These are phyloP conservation scores for Cladobotryum protrusum DNA, from an alignment of 2,329 filamentous ascomycete species.

Conservation along the genomic window DNA sequence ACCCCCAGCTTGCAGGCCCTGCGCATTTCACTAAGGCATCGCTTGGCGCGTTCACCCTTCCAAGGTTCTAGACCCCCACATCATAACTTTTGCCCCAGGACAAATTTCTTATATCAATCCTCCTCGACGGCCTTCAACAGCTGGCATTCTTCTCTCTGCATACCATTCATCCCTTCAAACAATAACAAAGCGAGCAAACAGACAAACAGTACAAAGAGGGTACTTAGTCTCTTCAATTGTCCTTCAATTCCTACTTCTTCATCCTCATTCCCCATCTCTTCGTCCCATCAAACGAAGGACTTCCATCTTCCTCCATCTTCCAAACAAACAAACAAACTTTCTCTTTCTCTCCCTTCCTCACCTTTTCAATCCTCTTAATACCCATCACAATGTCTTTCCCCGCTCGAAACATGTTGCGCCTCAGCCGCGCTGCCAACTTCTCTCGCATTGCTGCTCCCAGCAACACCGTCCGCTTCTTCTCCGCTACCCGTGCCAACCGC, in stretches of 20 bases:
- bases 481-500: conserved; percentile 23
- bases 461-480: conserved; percentile 27
- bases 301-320: background rate
- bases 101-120: conserved; percentile 12
- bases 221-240: background rate
- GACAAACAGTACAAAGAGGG: background rate
- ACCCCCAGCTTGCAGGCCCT: no score
- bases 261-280: background rate
- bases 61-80: conserved; percentile 4
- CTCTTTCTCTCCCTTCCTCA: conserved; percentile 4
- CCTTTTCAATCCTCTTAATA: conserved; percentile 6
- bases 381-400: conserved; percentile 29
- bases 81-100: background rate
- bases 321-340: no score
- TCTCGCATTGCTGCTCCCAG: conserved; percentile 19
- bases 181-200: conserved; percentile 5
- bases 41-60: no score
- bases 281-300: background rate
- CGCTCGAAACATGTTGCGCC: conserved; percentile 29
- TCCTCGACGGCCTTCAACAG: conserved; percentile 9
- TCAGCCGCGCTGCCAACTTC: conserved; percentile 27
- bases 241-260: background rate
- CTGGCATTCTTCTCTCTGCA: conserved; percentile 7
- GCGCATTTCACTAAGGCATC: no score
- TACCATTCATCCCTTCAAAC: conserved; percentile 3